Base-by-base conservation (phyloP, 768 basidiomycete genomes). In the Porphyrellus cyaneotinctus region DNA sequence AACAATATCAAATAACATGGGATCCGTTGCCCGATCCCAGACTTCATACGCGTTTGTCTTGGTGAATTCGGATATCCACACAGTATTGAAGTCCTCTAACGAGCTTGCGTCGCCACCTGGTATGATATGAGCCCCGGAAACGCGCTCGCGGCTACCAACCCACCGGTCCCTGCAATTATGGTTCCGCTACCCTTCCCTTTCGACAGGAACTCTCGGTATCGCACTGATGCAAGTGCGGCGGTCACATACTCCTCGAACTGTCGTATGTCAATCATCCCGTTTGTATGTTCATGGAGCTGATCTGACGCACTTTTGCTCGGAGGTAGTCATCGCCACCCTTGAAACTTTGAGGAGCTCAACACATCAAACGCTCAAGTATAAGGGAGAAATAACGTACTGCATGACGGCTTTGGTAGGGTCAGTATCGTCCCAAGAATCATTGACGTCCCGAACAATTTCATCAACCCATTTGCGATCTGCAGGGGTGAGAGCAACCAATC, bases 381-480 rank as follows among this genome's bases (percentile, higher is more conserved):
- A n/a, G 0, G 22, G 18, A 43, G 42, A 57, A 43, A 36, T 10
- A 32, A 77, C 85, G 43, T 60, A 90, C 84, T 84, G 83, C 78
- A 94, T 81, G 26, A 77, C 78, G 14, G 70, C 76, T 49, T 75
- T 75, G 6, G 71, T 72, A 1, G 85, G 79, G 58, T 88, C 86
- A 11, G 73, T 73, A 5, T 84, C 81, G 51, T 82, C 79, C 87
- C 87, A 95, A 9, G 79, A 79, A 46, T 88, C 84, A 55, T 91
- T 91, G 12, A 95, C 91, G 56, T 92, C 91, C 48, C 78, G 82
- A 36, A 95, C 80, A 51, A 95, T 84, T 59, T 95, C 93, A 64
- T 98, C 95, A 81, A 98, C 91, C 97, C 97, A 99, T 68, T 91
- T 95, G 53, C 95, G 76, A 68, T 98, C 97, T 1, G 95, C 92